Evolutionary conservation across 805 yeast species (phyloP).

Genomic region (Yarrowia sp.): DNA sequence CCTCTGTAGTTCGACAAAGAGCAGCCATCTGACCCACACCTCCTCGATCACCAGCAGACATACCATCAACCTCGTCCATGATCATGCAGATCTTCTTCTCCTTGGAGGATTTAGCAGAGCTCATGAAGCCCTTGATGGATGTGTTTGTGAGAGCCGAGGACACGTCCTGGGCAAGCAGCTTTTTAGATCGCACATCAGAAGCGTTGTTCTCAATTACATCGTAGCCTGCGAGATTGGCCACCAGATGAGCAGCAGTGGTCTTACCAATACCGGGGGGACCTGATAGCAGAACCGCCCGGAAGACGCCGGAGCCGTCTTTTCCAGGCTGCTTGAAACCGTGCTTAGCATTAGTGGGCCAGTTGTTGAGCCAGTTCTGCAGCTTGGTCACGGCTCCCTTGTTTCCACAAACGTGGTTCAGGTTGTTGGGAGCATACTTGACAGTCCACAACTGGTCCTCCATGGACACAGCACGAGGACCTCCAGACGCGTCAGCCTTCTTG

Average conservation of each 20-base stretch:
- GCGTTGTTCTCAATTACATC: slow-evolving; percentile 85
- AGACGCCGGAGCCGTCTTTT: slow-evolving; percentile 62
- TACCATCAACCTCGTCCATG: slow-evolving; percentile 99
- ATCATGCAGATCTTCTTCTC: slow-evolving; percentile 70
- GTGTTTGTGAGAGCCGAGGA: slow-evolving; percentile 73
- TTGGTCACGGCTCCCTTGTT: slow-evolving; percentile 71
- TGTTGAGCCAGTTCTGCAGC: slow-evolving; percentile 67
- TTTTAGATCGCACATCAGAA: slow-evolving; percentile 80
- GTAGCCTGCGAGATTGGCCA: slow-evolving; percentile 76
- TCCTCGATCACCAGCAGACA: slow-evolving; percentile 98
- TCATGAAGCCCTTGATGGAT: slow-evolving; percentile 76
- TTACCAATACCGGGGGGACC: slow-evolving; percentile 97
- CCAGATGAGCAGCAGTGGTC: slow-evolving; percentile 82
- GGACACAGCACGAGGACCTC: not conserved
- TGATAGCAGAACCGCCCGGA: slow-evolving; percentile 78
- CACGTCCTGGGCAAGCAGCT: slow-evolving; percentile 62
- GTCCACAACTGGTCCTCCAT: slow-evolving; percentile 63
- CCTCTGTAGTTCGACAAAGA: slow-evolving; percentile 76
- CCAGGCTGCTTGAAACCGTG: slow-evolving; percentile 51
- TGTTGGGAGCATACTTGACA: slow-evolving; percentile 81
- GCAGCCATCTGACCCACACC: slow-evolving; percentile 94
- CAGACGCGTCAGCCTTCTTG: slow-evolving; percentile 22
- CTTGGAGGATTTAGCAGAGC: slow-evolving; percentile 35
- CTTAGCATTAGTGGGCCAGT: slow-evolving; percentile 64
- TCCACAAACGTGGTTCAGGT: slow-evolving; percentile 79